Evolutionary conservation across 805 yeast species (phyloP), one percentile per base, ranked within the genome.

Genomic region (Candida yuanshanica): DNA sequence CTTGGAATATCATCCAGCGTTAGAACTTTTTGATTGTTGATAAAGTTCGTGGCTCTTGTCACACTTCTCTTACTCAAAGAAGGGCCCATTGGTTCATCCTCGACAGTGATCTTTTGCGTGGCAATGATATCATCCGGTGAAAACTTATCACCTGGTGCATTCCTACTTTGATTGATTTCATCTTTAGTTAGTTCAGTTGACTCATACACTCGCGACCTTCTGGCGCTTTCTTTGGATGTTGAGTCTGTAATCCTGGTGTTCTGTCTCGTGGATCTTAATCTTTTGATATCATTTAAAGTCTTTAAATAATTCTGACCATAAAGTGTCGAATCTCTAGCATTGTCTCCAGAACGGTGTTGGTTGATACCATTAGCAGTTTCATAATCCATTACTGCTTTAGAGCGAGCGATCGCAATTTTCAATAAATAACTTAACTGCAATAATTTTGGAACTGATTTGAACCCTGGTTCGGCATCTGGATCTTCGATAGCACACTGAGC

Each of bases 1-100:
- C 98, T 74, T 7, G 98, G 96, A 52, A 93, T 93, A 62, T 93
- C 99, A 62, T 93, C 98, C 52, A 93, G 72, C 0, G 97, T 91
- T 39, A 93, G 73, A 0, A 91, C 82, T 51, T 84, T 86, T 51
- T 91, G 95, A 54, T 79, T 84, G 53, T 82, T 78, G 41, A 89
- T 72, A 37, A 86, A 69, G 49, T 77, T 82, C 1, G 89, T 77
- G 0, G 91, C 83, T 14, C 83, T 72, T 52, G 77, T 82, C 35
- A 83, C 66, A 46, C 65, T 60, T 35, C 63, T 55, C 45, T 58
- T 65, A 14, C 74, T 73, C 39, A 79, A 78, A 2, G 88, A 74
- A 0, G 90, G 81, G 2, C 82, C 56, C 14, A 55, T 49, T 37
- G 47, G 66, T 45, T 48, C 70, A 46, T 50, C 65, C 45, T 55